phyloP scores from a whole-genome alignment of 116 monocot species.

The Iris pallida region DNA sequence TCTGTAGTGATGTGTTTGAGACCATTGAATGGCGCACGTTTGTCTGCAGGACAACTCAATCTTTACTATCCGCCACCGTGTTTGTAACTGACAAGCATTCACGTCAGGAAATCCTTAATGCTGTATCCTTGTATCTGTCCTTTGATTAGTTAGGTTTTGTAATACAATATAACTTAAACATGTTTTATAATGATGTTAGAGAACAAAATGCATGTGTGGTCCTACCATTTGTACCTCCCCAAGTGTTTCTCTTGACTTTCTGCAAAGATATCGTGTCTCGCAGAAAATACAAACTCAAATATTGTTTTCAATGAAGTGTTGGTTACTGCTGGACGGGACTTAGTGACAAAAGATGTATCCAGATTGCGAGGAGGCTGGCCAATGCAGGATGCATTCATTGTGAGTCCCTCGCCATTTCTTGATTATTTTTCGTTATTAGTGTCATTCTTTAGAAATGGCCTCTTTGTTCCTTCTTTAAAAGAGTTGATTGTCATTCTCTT shows the following conservation, averaged over 20 bases:
- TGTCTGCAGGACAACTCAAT: slow-evolving; percentile 70
- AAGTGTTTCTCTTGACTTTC: slow-evolving; percentile 22
- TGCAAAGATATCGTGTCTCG: slow-evolving; percentile 74
- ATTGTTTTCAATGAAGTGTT: slow-evolving; percentile 87
- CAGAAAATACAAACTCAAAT: slow-evolving; percentile 68
- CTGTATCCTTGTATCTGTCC: slow-evolving; percentile 53
- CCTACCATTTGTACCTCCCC: background rate
- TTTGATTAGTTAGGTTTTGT: background rate
- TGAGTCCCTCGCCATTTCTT: slow-evolving; percentile 28
- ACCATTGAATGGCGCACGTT: background rate
- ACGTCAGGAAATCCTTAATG: slow-evolving; percentile 87
- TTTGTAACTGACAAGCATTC: slow-evolving; percentile 65
- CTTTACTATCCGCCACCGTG: slow-evolving; percentile 71
- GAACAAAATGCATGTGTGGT: too few relatives aligned
- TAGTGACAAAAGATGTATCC: slow-evolving; percentile 78
- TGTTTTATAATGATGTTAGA: too few relatives aligned
- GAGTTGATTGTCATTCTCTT: too few relatives aligned
- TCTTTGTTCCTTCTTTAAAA: too few relatives aligned
- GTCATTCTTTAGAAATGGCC: too few relatives aligned
- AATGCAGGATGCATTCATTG: slow-evolving; percentile 92
- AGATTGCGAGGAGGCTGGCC: slow-evolving; percentile 96
- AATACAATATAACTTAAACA: background rate
- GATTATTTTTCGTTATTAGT: background rate
- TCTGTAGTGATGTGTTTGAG: background rate
- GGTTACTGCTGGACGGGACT: slow-evolving; percentile 68